Base-by-base conservation (phyloP, 1,284 basidiomycete genomes). In the Pseudozyma pruni region DNA sequence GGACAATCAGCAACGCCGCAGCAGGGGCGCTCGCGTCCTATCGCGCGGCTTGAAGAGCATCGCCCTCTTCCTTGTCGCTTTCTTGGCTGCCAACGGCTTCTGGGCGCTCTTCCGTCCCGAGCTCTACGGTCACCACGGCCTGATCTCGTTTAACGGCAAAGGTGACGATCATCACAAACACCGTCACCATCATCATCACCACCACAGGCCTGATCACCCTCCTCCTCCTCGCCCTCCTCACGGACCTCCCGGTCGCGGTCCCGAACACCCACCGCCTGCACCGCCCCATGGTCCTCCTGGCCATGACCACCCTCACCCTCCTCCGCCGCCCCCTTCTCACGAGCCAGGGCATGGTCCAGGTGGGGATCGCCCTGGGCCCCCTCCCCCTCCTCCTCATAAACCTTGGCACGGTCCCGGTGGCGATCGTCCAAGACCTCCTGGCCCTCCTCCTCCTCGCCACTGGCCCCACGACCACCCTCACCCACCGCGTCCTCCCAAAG, bases 101-200 rank as follows among this genome's bases (percentile, higher is more conserved):
- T 66, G 62, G 62, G 62, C 62, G 4, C 29, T 66, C 29, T 35
- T 66, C 3, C 55, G 62, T 37, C 62, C 62, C 14, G 62, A 66
- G 23, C 55, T 66, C 2, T 66, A 53, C 20, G 41, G 25, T 23
- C 40, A 54, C 46, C 49, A 54, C 31, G 51, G 51, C 19, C 31
- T 61, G 2, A 22, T 61, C 20, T 40, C 50, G 4, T 23, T 49
- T 31, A 27, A 19, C 5, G 39, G 46, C 8, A 4, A 25, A 8
- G 22, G 20, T 32, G 34, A 51, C 20, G n/a, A 22, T 31, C 50
- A 45, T 29, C 33, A 38, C 22, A 29, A 29, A 11, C 44, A 35
- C 31, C 50, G 39, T 17, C 37, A 50, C 25, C 45, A 53, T 27
- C 58, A 48, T 23, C 50, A 50, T 42, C 32, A 40, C 13, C 50